A percentile compares a stretch with the other conserved stretches of the same genome.
phyloP scores from a whole-genome alignment of 805 yeast species.

The Sugiyamaella lignohabitans region DNA sequence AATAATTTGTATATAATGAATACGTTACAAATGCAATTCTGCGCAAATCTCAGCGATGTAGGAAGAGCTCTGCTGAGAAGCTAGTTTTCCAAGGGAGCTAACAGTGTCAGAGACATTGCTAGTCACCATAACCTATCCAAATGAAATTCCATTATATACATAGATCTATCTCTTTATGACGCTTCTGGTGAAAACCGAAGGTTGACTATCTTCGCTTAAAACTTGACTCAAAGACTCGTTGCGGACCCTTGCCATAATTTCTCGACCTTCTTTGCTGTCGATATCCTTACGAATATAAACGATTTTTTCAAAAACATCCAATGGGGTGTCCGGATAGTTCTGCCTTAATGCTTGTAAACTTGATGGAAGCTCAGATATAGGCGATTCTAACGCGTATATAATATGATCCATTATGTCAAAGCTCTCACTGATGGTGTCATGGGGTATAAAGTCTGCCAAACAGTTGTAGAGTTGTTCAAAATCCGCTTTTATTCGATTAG shows the following conservation, averaged over 20 bases:
- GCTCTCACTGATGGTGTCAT: slow-evolving; percentile 37
- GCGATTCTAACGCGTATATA: slow-evolving; percentile 48
- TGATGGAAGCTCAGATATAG: slow-evolving; percentile 41
- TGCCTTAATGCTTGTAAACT: slow-evolving; percentile 57
- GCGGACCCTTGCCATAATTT: slow-evolving; percentile 29
- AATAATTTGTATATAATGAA: no score
- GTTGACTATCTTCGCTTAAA: slow-evolving; percentile 7
- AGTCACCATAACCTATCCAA: no score
- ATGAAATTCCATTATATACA: no score
- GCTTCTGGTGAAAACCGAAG: slow-evolving; percentile 12
- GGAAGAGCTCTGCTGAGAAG: no score
- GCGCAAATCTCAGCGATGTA: no score
- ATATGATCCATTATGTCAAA: slow-evolving; percentile 57
- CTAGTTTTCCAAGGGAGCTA: no score
- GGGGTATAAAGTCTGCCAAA: slow-evolving; percentile 37
- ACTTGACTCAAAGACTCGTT: slow-evolving; percentile 16
- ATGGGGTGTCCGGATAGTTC: slow-evolving; percentile 71
- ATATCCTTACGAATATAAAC: slow-evolving; percentile 40
- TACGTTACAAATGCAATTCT: no score
- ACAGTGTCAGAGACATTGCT: no score
- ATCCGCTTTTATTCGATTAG: slow-evolving; percentile 54
- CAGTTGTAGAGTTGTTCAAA: slow-evolving; percentile 48
- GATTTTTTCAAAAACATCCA: slow-evolving; percentile 60
- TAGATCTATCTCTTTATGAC: no score
- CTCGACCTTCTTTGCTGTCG: slow-evolving; percentile 29